phyloP scores from a whole-genome alignment of 805 yeast species.

The Saccharomycopsis selenospora region DNA sequence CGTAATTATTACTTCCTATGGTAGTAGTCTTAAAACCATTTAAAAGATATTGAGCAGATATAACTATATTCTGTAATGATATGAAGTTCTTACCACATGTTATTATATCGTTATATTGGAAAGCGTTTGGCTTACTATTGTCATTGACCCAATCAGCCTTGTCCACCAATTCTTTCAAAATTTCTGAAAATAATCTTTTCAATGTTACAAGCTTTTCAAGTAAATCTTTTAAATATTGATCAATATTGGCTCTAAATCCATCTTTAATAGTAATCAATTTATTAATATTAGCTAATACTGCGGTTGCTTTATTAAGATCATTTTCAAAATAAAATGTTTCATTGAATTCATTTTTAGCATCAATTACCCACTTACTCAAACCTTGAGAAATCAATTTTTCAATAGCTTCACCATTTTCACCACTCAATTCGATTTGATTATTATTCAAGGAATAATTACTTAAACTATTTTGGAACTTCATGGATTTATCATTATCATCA shows the following conservation, averaged over 20 bases:
- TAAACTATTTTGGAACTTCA: background rate
- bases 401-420: background rate
- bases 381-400: background rate
- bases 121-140: background rate
- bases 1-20: background rate
- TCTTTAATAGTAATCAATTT: background rate
- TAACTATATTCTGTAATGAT: conserved; percentile 7
- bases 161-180: conserved; percentile 12
- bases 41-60: background rate
- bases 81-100: conserved; percentile 15
- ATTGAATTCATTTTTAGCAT: conserved; percentile 10
- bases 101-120: conserved; percentile 5
- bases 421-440: background rate
- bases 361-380: conserved; percentile 3
- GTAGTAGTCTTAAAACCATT: background rate
- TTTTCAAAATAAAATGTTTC: conserved; percentile 13
- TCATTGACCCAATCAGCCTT: conserved; percentile 12
- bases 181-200: conserved; percentile 6
- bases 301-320: conserved; percentile 1
- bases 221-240: background rate
- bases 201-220: background rate
- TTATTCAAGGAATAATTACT: background rate
- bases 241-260: background rate
- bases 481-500: background rate
- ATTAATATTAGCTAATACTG: background rate